Percentiles rank a stretch among this genome's conserved stretches.
These are phyloP conservation scores for Talaromyces amestolkiae DNA, from an alignment of 2,329 filamentous ascomycete genomes.

Conservation along the genomic window DNA sequence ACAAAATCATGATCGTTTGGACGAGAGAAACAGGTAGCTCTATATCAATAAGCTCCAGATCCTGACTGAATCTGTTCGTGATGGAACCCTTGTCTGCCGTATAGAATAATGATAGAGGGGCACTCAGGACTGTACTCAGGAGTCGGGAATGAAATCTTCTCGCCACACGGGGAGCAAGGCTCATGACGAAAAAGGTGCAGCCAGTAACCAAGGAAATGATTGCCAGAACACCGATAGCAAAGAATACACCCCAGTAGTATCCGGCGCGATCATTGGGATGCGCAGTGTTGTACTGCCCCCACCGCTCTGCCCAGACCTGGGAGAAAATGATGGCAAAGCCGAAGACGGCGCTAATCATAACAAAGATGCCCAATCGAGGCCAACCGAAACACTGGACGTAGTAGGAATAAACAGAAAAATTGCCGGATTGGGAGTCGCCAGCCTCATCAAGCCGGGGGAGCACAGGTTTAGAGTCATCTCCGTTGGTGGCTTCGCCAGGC, in stretches of 20 bases:
- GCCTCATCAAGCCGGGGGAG: not conserved
- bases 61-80: slow-evolving; percentile 30
- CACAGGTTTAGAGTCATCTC: not conserved
- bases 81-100: slow-evolving; percentile 16
- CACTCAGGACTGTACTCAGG: slow-evolving; percentile 14
- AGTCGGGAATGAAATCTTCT: slow-evolving; percentile 4
- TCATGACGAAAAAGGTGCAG: slow-evolving; percentile 3
- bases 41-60: slow-evolving; percentile 32
- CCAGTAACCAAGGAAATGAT: not conserved
- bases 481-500: not conserved
- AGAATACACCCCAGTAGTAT: not conserved
- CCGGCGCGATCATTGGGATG: not conserved
- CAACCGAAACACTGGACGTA: not conserved
- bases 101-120: slow-evolving; percentile 16
- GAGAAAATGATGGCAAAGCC: not conserved
- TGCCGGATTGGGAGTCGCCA: not conserved
- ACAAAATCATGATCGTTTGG: not conserved
- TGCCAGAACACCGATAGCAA: not conserved
- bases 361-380: not conserved
- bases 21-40: slow-evolving; percentile 25
- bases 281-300: not conserved
- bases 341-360: not conserved
- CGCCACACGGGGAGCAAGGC: not conserved
- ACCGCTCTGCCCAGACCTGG: not conserved
- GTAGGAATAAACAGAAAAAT: slow-evolving; percentile 3